phyloP scores from a whole-genome alignment of 2,329 filamentous ascomycete genomes.

The Alternaria sp. region DNA sequence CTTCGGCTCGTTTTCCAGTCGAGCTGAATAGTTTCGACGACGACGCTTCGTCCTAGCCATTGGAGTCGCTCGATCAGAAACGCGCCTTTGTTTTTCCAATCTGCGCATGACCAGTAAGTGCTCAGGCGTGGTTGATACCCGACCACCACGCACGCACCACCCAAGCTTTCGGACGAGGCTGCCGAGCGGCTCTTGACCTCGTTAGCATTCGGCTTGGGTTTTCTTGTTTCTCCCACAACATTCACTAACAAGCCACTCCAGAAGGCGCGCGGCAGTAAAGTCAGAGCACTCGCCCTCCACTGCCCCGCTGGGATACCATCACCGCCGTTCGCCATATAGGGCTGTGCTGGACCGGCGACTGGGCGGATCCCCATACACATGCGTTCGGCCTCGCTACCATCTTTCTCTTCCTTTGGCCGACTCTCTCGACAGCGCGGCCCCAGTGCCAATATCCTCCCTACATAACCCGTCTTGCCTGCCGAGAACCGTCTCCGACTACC shows the following conservation, averaged over 20 bases:
- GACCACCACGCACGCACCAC: conserved; percentile 7
- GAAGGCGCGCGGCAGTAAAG: background rate
- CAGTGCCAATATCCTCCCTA: conserved; percentile 36
- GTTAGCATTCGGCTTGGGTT: conserved; percentile 11
- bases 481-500: background rate
- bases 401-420: conserved; percentile 30
- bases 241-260: conserved; percentile 6
- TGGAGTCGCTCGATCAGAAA: conserved; percentile 1
- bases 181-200: conserved; percentile 14
- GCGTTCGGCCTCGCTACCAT: conserved; percentile 45
- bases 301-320: conserved; percentile 13
- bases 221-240: conserved; percentile 9
- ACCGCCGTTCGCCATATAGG: conserved; percentile 32
- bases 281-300: conserved; percentile 16
- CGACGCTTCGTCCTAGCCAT: background rate
- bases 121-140: conserved; percentile 7
- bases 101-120: conserved; percentile 5
- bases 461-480: conserved; percentile 28
- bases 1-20: conserved; percentile 1
- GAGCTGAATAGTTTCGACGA: background rate
- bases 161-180: conserved; percentile 19
- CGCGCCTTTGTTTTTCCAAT: conserved; percentile 3
- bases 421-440: conserved; percentile 32
- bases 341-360: conserved; percentile 57
- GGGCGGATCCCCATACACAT: conserved; percentile 60